Evolutionary conservation across 2,329 filamentous ascomycete species (phyloP), one percentile per base, ranked within the genome.

Genomic region (Aureobasidium sp.): DNA sequence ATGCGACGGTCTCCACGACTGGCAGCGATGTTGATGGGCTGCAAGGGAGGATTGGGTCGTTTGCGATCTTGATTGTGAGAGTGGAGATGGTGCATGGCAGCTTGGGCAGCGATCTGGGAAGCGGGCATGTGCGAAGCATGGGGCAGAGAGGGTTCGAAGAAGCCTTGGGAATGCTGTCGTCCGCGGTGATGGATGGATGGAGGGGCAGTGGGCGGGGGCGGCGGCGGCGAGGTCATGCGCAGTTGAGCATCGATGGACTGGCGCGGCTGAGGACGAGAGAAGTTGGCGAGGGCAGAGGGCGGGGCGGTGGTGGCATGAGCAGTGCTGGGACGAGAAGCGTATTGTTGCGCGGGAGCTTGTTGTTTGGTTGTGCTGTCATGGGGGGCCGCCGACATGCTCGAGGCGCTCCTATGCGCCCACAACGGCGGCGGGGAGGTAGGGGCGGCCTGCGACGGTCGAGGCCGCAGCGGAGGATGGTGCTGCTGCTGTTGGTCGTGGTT

Each of bases 71-170:
- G 62, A 51, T 63, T 64, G 11, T 62, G 49, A 9, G 66, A 56
- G 11, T 70, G 68, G 11, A 70, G 62, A 22, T 71, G 69, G 77
- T 90, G 85, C 70, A 88, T 85, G 61, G 89, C 89, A 11, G 89
- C 86, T 74, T 91, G 89, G 20, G 89, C 89, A 42, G 89, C 89
- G 66, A 91, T 90, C 73, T 90, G 87, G 73, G 88, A 90, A n/a
- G 88, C 85, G 75, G 76, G 74, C 74, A 85, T 69, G 37, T 75
- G 75, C 29, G 66, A 68, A n/a, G 71, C 66, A 62, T 72, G 70
- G 25, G 88, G 87, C 52, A 92, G 77, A 25, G 82, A 86, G 45
- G 88, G 84, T 71, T 92, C 89, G 70, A 92, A 92, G 69, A 87
- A 84, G 69, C 89, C 89, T 71, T 89, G 88, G 9, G 84, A 88